phyloP scores from a whole-genome alignment of 805 yeast species.

The Saccharomycopsis babjevae region DNA sequence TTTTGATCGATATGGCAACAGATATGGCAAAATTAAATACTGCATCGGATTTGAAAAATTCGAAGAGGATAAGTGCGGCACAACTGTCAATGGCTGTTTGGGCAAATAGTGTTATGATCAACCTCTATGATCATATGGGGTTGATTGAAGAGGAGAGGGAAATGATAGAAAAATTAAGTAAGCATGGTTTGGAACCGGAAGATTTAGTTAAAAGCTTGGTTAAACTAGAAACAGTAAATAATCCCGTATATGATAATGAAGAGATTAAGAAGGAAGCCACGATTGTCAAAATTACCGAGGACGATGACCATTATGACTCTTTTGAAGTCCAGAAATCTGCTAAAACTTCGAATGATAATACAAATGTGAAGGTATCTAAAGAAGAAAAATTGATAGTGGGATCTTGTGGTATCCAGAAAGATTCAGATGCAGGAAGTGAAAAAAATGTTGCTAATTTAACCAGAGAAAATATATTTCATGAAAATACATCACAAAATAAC shows the following conservation, averaged over 20 bases:
- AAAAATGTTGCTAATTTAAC: neutral
- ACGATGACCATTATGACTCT: constrained; percentile 10
- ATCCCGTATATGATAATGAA: constrained; percentile 33
- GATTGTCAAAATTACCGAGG: constrained; percentile 10
- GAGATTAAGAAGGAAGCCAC: constrained; percentile 10
- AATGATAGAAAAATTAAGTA: constrained; percentile 80
- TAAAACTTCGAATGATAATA: constrained; percentile 19
- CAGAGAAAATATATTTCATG: neutral
- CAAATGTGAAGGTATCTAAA: neutral
- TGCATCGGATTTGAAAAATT: constrained; percentile 34
- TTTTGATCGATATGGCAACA: constrained; percentile 72
- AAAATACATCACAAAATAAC: too few relatives aligned
- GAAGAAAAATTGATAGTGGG: neutral
- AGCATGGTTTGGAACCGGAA: constrained; percentile 67
- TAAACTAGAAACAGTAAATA: constrained; percentile 38
- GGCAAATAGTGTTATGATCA: constrained; percentile 63
- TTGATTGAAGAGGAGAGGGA: constrained; percentile 61
- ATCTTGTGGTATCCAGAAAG: neutral
- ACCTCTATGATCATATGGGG: constrained; percentile 75
- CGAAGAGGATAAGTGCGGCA: constrained; percentile 50
- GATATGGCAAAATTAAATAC: constrained; percentile 47
- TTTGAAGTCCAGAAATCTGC: constrained; percentile 4
- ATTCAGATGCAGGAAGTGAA: constrained; percentile 4
- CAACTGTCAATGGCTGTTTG: constrained; percentile 78
- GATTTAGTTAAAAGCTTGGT: constrained; percentile 62